These are phyloP conservation scores for Fusarium austroafricanum DNA, from an alignment of 2,329 filamentous ascomycete genomes.

Conservation along the genomic window DNA sequence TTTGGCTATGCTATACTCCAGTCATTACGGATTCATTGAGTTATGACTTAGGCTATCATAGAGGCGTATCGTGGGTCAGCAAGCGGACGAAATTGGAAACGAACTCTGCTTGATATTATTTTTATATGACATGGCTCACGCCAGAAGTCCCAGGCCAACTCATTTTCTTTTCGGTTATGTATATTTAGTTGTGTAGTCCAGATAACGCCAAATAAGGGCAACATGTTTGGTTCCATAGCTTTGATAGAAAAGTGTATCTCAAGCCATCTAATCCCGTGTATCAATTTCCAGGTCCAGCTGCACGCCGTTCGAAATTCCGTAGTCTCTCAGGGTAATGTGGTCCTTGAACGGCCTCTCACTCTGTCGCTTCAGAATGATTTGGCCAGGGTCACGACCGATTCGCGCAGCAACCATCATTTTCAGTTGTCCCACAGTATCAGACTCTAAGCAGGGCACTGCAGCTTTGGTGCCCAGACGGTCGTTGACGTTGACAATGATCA, in stretches of 20 bases:
- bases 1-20: background rate
- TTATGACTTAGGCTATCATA: background rate
- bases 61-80: background rate
- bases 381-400: constrained; percentile 88
- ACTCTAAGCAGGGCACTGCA: constrained; percentile 87
- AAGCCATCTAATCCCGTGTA: constrained; percentile 63
- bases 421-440: constrained; percentile 85
- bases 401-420: constrained; percentile 91
- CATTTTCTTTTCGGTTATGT: background rate
- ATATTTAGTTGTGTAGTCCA: background rate
- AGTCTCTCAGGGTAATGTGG: constrained; percentile 86
- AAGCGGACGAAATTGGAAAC: background rate
- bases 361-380: constrained; percentile 92
- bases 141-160: background rate
- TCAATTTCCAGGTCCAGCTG: constrained; percentile 72
- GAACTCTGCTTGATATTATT: background rate
- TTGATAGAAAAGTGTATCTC: background rate
- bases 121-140: background rate
- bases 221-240: background rate
- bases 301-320: constrained; percentile 93
- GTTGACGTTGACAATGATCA: constrained; percentile 95
- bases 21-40: background rate
- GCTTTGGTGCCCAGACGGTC: constrained; percentile 97
- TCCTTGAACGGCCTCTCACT: constrained; percentile 96
- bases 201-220: background rate